These are phyloP conservation scores for barley (Hordeum vulgare) DNA, from an alignment of 176 grass and related monocot species.

Conservation along the genomic window MorexV3_pseudomolecules_assembly NC_058520.1:101643194-101643693, in stretches of 20 bases:
- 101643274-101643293: constrained; percentile 92
- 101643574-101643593: constrained; percentile 8
- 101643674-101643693: constrained; percentile 64
- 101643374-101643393: not conserved
- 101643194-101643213: constrained; percentile 19
- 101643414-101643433: not conserved
- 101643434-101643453: constrained; percentile 68
- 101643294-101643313: constrained; percentile 74
- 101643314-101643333: constrained; percentile 59
- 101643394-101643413: not conserved
- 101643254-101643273: constrained; percentile 84
- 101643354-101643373: not conserved
- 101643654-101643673: constrained; percentile 46
- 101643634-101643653: constrained; percentile 43
- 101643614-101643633: constrained; percentile 40
- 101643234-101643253: not conserved
- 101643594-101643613: not conserved
- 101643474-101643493: constrained; percentile 67
- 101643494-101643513: constrained; percentile 7
- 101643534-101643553: constrained; percentile 44
- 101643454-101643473: constrained; percentile 84
- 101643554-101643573: not conserved
- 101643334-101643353: constrained; percentile 18
- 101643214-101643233: not conserved
- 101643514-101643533: constrained; percentile 6